Evolutionary conservation across 148 eudicot genomes (phyloP), one percentile per base, ranked within the genome.

Genomic region (Rhododendron simsii): DNA sequence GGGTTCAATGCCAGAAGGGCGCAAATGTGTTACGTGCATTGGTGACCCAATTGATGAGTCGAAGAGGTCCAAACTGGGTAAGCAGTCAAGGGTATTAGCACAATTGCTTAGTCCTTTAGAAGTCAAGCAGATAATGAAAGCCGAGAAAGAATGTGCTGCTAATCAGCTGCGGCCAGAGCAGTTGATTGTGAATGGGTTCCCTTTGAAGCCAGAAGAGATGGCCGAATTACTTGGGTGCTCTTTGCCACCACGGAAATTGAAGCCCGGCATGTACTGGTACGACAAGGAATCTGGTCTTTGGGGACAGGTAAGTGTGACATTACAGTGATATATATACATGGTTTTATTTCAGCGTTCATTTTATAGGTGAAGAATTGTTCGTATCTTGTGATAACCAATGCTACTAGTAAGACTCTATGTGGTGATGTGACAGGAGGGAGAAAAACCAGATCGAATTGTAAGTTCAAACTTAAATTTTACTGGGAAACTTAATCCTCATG

Each of bases 1-100:
- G 99, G 99, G 99, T 18, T 95, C 99, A 1, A 97, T 97, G 99
- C 99, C 99, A 5, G 99, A 97, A 85, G 99, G 99, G 78, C 95
- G 99, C 53, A 97, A 97, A 87, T 97, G 99, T 90, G 99, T 97
- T 84, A 92, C 98, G 79, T 97, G 99, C 89, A 95, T 97, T 57
- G 89, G 98, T 21, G 94, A 95, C 83, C 92, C 96, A 9, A 95
- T 97, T 85, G 96, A 93, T 80, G 99, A 97, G 89, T 92, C 91
- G 28, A 95, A 94, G 55, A 86, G 99, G 81, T 82, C 88, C 28
- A 93, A 90, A 82, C 90, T 97, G 57, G 98, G 99, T 67, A 95
- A 94, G 86, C 88, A 93, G 89, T 95, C 98, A 15, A 89, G 98
- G 91, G 91, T 97, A 44, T 85, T 97, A 87, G 91, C 98, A 53